Conservation (phyloP, 805 yeast genomes). For the Peterozyma xylosa region DNA sequence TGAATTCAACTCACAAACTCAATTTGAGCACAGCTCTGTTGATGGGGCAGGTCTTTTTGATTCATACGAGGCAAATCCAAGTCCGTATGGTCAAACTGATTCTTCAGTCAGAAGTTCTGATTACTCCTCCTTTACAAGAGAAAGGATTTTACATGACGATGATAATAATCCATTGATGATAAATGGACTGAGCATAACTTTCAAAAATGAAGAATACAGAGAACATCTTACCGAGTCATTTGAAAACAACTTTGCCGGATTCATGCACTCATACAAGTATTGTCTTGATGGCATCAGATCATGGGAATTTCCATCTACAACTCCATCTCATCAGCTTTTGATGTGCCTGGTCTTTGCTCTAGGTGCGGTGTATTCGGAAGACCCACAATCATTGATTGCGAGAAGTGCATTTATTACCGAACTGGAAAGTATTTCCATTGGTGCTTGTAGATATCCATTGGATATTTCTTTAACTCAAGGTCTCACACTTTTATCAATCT, state of each 20-base stretch:
- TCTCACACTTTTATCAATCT: conserved; percentile 19
- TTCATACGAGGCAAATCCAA: neutral
- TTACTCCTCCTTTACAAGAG: neutral
- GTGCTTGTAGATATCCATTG: conserved; percentile 13
- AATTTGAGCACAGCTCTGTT: neutral
- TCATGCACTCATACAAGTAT: conserved; percentile 10
- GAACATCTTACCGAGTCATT: conserved; percentile 8
- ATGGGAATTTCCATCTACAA: conserved; percentile 13
- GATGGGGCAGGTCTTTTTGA: neutral
- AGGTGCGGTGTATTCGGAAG: conserved; percentile 16
- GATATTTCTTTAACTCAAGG: conserved; percentile 19
- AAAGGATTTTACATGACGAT: conserved; percentile 1
- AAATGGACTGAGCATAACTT: conserved; percentile 10
- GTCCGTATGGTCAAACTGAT: conserved; percentile 4
- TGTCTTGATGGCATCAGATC: conserved; percentile 9
- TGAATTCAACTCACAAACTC: neutral
- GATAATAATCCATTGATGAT: conserved; percentile 6
- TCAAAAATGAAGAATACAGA: conserved; percentile 11
- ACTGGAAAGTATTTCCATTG: conserved; percentile 18
- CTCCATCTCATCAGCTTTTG: conserved; percentile 17
- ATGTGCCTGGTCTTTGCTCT: conserved; percentile 18
- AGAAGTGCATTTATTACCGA: conserved; percentile 14
- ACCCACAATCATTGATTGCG: conserved; percentile 9
- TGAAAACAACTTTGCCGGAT: conserved; percentile 9
- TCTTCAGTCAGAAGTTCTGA: neutral